These are phyloP conservation scores for Hyaloscypha finlandica DNA, from an alignment of 495 filamentous ascomycete species.

Conservation along the genomic window DNA sequence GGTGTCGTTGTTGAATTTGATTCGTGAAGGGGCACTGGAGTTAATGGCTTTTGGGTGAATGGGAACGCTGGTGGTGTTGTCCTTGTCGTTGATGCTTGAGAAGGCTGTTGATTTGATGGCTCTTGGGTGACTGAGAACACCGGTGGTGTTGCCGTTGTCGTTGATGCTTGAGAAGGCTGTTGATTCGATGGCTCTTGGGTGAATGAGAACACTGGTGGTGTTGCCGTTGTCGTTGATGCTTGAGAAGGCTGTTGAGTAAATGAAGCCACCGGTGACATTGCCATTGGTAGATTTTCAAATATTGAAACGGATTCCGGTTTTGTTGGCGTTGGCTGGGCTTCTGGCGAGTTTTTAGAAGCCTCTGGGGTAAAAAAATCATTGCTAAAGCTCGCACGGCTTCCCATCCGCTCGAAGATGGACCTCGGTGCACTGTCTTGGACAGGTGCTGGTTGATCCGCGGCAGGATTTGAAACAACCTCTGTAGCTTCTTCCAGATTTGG, in stretches of 20 bases:
- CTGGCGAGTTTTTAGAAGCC: not conserved
- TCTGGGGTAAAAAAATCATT: constrained; percentile 4
- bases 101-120: too few relatives aligned
- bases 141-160: too few relatives aligned
- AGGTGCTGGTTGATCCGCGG: constrained; percentile 1
- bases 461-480: not conserved
- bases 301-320: not conserved
- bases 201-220: not conserved
- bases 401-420: constrained; percentile 15
- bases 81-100: not conserved
- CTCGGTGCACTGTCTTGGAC: not conserved
- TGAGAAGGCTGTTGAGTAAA: not conserved
- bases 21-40: not conserved
- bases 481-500: not conserved
- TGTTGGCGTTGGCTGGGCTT: not conserved
- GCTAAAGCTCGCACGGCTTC: not conserved
- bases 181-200: not conserved
- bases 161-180: too few relatives aligned
- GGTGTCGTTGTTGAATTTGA: not conserved
- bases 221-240: not conserved
- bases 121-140: too few relatives aligned
- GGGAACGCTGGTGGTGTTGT: too few relatives aligned
- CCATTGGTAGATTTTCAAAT: not conserved
- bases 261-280: not conserved
- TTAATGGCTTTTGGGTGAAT: not conserved